Evolutionary conservation across 2,329 filamentous ascomycete genomes (phyloP), one percentile per base, ranked within the genome.

Genomic region (Pseudogymnoascus sp.): DNA sequence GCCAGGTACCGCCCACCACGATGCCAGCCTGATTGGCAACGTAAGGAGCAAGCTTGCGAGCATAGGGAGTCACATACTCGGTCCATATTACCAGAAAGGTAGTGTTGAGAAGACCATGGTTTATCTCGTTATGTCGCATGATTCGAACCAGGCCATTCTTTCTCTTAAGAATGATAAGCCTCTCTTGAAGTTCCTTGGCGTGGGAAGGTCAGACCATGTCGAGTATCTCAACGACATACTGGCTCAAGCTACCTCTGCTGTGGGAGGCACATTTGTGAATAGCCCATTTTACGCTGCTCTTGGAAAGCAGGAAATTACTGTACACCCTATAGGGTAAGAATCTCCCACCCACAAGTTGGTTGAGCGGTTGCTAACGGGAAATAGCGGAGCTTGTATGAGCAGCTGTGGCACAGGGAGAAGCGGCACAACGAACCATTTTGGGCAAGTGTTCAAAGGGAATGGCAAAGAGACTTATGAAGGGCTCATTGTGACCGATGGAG

Each of bases 41-140:
- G 70, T 83, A 0, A 79, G 79, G 60, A 77, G 79, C 6, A 75
- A 77, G 10, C 71, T 84, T 35, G 78, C 82, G 6, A 75, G 77
- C 24, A 75, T 78, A 46, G 81, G 81, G 31, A 84, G 81, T 70
- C 74, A 79, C n/a, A 75, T 87, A 41, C 71, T 87, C 0, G 86
- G 86, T 0, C 84, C 85, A 0, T 87, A 87, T 66, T 79, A 75
- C 61, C 75, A 76, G 6, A 76, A 78, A 6, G 83, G 86, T 0
- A 83, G 84, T 16, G 74, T 87, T 19, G 81, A 83, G 70, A 81
- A 76, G 64, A 89, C 85, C 0, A 82, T 87, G 64, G 79, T 85
- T 0, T 89, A 88, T 70, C 77, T 89, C 3, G 78, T 88, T 70
- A 88, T 89, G 84, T 84, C 82, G 1, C 85, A 89, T 68, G 71